phyloP scores from a whole-genome alignment of 116 monocot species.

The Phalaenopsis hybrid region DNA sequence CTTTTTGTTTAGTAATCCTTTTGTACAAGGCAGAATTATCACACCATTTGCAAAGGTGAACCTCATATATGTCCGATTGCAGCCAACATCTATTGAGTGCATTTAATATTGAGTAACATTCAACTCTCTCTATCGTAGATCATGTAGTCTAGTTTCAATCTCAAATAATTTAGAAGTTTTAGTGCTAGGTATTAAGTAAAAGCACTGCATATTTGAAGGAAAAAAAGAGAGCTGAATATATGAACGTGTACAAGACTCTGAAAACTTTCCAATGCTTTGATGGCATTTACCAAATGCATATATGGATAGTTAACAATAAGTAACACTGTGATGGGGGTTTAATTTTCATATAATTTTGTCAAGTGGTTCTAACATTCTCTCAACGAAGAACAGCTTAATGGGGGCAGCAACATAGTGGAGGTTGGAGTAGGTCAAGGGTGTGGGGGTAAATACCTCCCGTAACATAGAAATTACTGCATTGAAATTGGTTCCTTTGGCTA shows the following conservation, averaged over 20 bases:
- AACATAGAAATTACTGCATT: constrained; percentile 70
- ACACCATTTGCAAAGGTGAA: too few relatives aligned
- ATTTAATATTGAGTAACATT: too few relatives aligned
- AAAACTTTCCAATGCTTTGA: neutral
- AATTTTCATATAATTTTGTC: neutral
- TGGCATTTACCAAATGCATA: neutral
- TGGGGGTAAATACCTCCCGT: constrained; percentile 43
- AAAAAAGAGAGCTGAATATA: neutral
- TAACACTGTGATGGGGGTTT: neutral
- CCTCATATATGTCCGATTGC: too few relatives aligned
- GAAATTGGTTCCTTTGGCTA: constrained; percentile 75
- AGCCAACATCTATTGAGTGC: too few relatives aligned
- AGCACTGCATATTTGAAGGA: neutral
- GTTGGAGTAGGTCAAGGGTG: neutral
- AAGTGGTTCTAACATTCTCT: neutral
- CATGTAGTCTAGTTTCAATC: too few relatives aligned
- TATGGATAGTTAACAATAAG: neutral
- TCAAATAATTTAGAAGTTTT: too few relatives aligned
- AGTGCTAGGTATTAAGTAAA: neutral
- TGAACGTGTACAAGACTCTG: neutral
- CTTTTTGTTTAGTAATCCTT: too few relatives aligned
- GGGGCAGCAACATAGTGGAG: neutral
- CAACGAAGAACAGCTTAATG: neutral
- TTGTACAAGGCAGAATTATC: too few relatives aligned
- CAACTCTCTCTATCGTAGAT: too few relatives aligned